Evolutionary conservation across 139 green algal genomes (phyloP), one percentile per base, ranked within the genome.

Genomic region (Chlorella sp.): DNA sequence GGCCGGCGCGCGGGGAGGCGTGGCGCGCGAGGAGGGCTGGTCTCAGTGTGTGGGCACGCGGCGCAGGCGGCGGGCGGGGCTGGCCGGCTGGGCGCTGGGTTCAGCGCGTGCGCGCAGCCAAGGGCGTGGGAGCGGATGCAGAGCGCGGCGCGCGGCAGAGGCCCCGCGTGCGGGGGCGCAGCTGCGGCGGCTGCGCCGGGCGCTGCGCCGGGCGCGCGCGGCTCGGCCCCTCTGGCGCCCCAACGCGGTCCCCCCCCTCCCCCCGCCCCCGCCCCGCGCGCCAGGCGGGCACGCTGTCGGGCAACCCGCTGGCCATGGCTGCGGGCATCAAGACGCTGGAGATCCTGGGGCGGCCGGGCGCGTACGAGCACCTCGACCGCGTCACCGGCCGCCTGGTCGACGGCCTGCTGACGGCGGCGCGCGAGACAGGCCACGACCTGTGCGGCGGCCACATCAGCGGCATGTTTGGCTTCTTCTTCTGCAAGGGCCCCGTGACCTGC

Each of bases 391-490:
- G 70, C 31, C 86, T 99, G n/a, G 90, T 99, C 43, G 84, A 97
- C 35, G 96, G 96, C 66, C 90, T 99, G 62, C 61, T 98, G 58
- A 85, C 90, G 7, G 94, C 91, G 21, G 96, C 79, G 68, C 83
- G 83, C 50, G 94, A 95, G 76, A 85, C 89, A 8, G 96, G 96
- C 45, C 95, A 98, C 75, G 90, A 45, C n/a, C 87, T 9, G 76
- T 93, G 82, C 73, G 96, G 92, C 36, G 87, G 91, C 51, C 86
- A 89, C 92, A 99, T 99, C 87, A 88, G 73, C 67, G 96, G 92
- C 79, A 99, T 99, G 96, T 99, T 98, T 84, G 96, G 96, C 70
- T 98, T 99, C 87, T 99, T 99, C 92, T 99, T 99, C 92, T 93
- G 83, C 73, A 87, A 96, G 71, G 94, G 92, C 38, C 95, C 96